Conservation (phyloP, 164 flowering plant species). For the Berberis thunbergii region DNA sequence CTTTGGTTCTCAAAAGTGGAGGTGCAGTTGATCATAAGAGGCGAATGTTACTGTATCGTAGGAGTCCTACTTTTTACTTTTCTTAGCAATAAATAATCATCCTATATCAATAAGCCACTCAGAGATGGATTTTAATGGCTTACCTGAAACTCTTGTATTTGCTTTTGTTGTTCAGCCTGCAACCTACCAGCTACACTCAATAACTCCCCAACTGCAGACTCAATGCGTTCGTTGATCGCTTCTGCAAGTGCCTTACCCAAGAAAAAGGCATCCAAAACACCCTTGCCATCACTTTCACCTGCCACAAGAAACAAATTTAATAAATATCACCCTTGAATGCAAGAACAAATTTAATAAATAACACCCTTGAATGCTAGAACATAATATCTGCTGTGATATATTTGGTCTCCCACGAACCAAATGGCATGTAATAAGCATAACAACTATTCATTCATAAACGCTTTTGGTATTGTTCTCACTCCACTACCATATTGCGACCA, state of each 20-base stretch:
- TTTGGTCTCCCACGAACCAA: too few species aligned
- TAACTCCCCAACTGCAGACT: slow-evolving; percentile 75
- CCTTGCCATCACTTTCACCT: slow-evolving; percentile 63
- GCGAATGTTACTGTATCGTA: neutral
- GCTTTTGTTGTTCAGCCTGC: slow-evolving; percentile 91
- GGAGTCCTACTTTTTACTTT: neutral
- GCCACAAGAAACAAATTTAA: slow-evolving; percentile 10
- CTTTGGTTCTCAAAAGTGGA: neutral
- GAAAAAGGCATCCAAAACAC: slow-evolving; percentile 79
- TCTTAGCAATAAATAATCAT: neutral
- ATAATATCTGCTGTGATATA: too few species aligned
- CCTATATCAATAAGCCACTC: neutral
- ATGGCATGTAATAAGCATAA: too few species aligned
- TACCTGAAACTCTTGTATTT: slow-evolving; percentile 80
- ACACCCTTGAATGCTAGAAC: neutral
- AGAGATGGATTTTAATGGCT: neutral
- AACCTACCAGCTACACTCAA: slow-evolving; percentile 60
- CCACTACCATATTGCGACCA: too few species aligned
- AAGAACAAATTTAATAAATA: neutral
- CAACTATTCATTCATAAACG: too few species aligned
- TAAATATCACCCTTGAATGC: neutral
- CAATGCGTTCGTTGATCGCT: slow-evolving; percentile 65
- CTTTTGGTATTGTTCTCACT: too few species aligned
- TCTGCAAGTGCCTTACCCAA: slow-evolving; percentile 88
- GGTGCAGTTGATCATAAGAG: neutral